phyloP scores from a whole-genome alignment of 805 yeast genomes.

The Sugiyamaella boreocaroliniensis region DNA sequence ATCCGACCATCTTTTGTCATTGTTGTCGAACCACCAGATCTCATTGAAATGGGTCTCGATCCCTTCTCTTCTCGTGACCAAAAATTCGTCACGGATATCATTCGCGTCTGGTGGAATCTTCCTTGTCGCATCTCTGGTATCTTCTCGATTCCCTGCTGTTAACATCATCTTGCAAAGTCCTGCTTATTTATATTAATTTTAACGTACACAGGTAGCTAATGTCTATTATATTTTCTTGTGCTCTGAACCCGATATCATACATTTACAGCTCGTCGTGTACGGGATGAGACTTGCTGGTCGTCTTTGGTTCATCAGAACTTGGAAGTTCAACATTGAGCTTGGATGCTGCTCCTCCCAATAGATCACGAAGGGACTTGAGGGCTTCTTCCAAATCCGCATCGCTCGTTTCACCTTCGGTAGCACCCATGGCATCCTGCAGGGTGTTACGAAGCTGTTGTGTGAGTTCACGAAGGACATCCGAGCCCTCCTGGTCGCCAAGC shows the following conservation, averaged over 20 bases:
- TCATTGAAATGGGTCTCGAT: conserved; percentile 53
- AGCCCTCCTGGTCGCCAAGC: not conserved
- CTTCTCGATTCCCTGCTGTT: conserved; percentile 25
- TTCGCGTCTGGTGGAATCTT: conserved; percentile 44
- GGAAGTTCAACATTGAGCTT: not conserved
- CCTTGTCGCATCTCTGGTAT: conserved; percentile 34
- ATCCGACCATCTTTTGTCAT: conserved; percentile 14
- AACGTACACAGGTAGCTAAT: not conserved
- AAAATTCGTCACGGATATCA: conserved; percentile 39
- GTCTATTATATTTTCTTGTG: not conserved
- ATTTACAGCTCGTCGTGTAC: conserved; percentile 14
- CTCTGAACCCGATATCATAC: not conserved
- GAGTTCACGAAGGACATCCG: not conserved
- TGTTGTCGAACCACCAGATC: conserved; percentile 39
- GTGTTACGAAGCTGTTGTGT: not conserved
- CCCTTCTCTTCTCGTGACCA: conserved; percentile 44
- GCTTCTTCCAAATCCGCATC: not conserved
- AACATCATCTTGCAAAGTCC: not conserved
- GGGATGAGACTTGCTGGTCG: not conserved
- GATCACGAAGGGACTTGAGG: not conserved
- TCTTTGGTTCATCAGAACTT: not conserved
- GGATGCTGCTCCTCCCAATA: not conserved
- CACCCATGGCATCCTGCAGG: not conserved
- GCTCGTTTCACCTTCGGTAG: not conserved
- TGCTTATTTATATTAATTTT: not conserved